These are phyloP conservation scores for Cercis canadensis DNA, from an alignment of 306 rosid species.

Conservation along the genomic window DNA sequence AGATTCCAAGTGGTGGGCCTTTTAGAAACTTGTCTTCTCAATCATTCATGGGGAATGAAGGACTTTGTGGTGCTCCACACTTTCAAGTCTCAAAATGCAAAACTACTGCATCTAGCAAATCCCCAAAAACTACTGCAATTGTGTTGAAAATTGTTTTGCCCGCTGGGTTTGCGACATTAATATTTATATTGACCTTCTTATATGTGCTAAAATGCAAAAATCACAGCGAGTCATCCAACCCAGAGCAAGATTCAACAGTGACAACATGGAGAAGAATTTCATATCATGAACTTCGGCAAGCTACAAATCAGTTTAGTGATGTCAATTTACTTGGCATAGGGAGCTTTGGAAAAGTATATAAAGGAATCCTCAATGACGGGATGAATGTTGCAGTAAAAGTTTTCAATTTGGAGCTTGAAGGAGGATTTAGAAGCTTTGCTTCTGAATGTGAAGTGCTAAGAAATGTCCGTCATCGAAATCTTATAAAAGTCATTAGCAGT, in stretches of 20 bases:
- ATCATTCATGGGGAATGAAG: constrained; percentile 40
- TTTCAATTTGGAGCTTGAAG: neutral
- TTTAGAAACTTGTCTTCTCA: constrained; percentile 26
- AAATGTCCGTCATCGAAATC: constrained; percentile 7
- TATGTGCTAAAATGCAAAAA: too few species aligned
- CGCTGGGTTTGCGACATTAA: neutral
- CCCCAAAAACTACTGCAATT: neutral
- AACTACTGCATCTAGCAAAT: neutral
- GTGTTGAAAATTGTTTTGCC: neutral
- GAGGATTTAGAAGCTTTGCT: neutral
- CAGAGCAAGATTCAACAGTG: neutral
- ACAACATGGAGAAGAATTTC: constrained; percentile 29
- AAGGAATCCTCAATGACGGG: neutral
- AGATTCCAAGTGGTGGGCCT: constrained; percentile 37
- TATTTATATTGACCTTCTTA: too few species aligned
- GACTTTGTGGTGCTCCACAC: constrained; percentile 34
- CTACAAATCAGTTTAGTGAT: constrained; percentile 27
- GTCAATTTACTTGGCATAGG: neutral
- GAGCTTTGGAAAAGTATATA: constrained; percentile 1
- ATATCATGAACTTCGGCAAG: constrained; percentile 18
- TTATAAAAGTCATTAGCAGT: neutral
- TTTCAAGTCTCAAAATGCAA: constrained; percentile 32
- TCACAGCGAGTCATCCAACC: too few species aligned
- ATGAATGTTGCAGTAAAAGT: constrained; percentile 11
- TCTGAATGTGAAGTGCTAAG: neutral